These are phyloP conservation scores for Trichoderma virens DNA, from an alignment of 495 filamentous ascomycete genomes.

Conservation along the genomic window DNA sequence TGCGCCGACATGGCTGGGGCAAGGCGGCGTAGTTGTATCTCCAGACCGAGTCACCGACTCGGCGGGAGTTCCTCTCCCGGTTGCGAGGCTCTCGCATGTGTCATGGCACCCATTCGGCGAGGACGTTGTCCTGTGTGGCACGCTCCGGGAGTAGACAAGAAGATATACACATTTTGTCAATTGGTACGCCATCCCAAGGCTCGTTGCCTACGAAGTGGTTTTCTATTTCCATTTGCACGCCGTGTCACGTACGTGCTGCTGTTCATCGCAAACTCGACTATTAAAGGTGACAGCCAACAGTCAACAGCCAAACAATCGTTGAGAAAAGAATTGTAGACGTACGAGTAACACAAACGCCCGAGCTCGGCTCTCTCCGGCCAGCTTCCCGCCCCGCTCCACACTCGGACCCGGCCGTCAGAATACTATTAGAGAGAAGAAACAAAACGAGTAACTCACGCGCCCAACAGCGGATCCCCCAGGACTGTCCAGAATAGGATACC, in stretches of 20 bases:
- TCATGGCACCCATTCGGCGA: slow-evolving; percentile 67
- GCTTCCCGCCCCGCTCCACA: not conserved
- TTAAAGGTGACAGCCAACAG: too few species aligned
- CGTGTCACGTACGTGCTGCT: too few species aligned
- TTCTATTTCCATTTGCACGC: too few species aligned
- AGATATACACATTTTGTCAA: not conserved
- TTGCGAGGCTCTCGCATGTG: slow-evolving; percentile 55
- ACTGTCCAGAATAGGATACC: not conserved
- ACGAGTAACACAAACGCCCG: too few species aligned
- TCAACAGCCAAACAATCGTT: too few species aligned
- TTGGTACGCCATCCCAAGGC: too few species aligned
- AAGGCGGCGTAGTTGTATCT: slow-evolving; percentile 66
- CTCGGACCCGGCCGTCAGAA: not conserved
- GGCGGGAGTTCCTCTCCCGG: slow-evolving; percentile 23
- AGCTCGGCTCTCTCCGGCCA: not conserved
- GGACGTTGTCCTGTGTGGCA: slow-evolving; percentile 73
- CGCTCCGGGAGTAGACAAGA: slow-evolving; percentile 12
- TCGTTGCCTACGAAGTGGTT: too few species aligned
- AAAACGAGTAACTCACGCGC: too few species aligned
- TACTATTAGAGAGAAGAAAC: too few species aligned
- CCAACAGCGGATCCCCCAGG: too few species aligned
- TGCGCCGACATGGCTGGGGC: slow-evolving; percentile 76
- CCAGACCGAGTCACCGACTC: slow-evolving; percentile 35
- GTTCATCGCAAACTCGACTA: too few species aligned
- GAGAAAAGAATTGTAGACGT: too few species aligned